Evolutionary conservation across 1,139 yeast species (phyloP).

Genomic region (Protomyces pachydermus): DNA sequence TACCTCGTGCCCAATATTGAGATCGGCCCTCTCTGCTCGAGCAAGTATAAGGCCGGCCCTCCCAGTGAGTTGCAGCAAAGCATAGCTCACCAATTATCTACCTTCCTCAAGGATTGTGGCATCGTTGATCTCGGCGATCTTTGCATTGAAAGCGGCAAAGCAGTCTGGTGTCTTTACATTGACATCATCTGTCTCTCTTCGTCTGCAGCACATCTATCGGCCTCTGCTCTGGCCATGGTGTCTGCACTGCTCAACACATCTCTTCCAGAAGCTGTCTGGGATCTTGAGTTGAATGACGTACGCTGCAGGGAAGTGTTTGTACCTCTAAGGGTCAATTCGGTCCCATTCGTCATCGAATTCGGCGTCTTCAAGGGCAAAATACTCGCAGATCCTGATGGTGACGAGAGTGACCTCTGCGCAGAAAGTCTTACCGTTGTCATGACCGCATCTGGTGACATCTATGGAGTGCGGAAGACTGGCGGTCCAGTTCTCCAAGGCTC

Average conservation of each 20-base stretch:
- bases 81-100: constrained; percentile 22
- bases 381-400: constrained; percentile 29
- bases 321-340: constrained; percentile 11
- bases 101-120: background rate
- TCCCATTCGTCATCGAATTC: constrained; percentile 25
- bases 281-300: constrained; percentile 25
- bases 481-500: constrained; percentile 4
- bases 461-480: constrained; percentile 16
- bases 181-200: constrained; percentile 29
- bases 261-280: constrained; percentile 30
- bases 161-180: constrained; percentile 29
- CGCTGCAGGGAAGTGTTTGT: constrained; percentile 13
- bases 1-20: constrained; percentile 30
- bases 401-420: constrained; percentile 27
- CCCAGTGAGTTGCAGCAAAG: constrained; percentile 30
- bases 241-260: constrained; percentile 28
- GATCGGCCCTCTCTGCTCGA: constrained; percentile 27
- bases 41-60: constrained; percentile 24
- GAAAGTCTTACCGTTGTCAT: constrained; percentile 22
- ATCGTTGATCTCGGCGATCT: constrained; percentile 26
- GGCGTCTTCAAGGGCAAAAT: constrained; percentile 26
- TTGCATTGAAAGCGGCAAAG: constrained; percentile 28
- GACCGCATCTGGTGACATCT: constrained; percentile 4
- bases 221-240: constrained; percentile 28
- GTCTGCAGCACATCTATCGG: constrained; percentile 27